Base-by-base conservation (phyloP, 192 early-diverging fungal genomes). In the Dissophora ornata region DNA sequence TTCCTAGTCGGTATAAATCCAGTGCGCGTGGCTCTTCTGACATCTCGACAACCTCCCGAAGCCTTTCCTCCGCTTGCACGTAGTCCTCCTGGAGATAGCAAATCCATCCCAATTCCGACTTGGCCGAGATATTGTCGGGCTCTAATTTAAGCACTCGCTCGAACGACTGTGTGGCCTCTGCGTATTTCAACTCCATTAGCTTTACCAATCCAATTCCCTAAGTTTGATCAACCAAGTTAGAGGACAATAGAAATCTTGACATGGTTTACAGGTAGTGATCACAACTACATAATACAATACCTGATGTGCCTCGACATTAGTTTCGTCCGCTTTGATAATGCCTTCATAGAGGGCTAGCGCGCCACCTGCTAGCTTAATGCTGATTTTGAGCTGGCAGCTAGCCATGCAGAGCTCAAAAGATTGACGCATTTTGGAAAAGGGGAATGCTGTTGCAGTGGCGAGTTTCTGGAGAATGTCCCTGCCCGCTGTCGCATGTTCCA, bases 71-170 rank as follows among this genome's bases (percentile, higher is more conserved):
- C 0, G 95, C 92, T 29, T 83, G 67, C 9, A 80, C 65, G 49
- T 73, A 74, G 34, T 92, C 81, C 30, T 81, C 81, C 34, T 84
- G 71, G 28, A 83, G 47, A 34, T 87, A 83, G 38, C 71, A 66
- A 6, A 92, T 86, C 86, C 87, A 89, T 2, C 88, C 94, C 26
- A 95, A 70, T 45, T 92, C 93, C 44, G 86, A 88, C 41, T 85
- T 70, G n/a, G 88, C 88, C 2, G 80, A 53, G 57, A 85, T 80
- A 45, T 74, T 86, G 42, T 21, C 28, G 3, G 75, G 56, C 30
- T 89, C 81, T 4, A 87, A 24, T 16, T 66, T 66, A 5, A 90
- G 67, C 1, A 91, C 80, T 11, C 71, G 59, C 51, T 86, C 70
- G 46, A 95, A 89, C 25, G 86, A 81, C 29, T 62, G 42, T 7